A percentile compares a stretch with the other conserved stretches of the same genome.
These are phyloP conservation scores for Tephrocybe sp. DNA, from an alignment of 768 basidiomycete species.

Conservation along the genomic window DNA sequence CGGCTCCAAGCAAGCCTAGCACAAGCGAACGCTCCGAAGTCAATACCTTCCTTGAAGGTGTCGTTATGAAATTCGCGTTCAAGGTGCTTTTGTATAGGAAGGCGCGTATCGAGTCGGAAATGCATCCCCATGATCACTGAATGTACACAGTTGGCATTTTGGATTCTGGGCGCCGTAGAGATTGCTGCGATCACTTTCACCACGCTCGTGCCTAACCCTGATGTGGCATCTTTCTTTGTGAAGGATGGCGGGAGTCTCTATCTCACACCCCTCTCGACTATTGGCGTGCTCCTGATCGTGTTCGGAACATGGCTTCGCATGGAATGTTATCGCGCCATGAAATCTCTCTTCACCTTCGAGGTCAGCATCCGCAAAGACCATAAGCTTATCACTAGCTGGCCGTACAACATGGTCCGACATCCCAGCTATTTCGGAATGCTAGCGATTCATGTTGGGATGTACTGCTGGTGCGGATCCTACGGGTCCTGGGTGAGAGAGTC, in stretches of 20 bases:
- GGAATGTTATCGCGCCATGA: conserved; percentile 18
- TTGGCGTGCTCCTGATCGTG: background rate
- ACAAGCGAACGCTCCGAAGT: background rate
- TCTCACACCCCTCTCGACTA: background rate
- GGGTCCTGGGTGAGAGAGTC: conserved; percentile 31
- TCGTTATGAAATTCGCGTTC: background rate
- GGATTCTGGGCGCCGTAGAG: background rate
- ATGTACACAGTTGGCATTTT: background rate
- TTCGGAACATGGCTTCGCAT: background rate
- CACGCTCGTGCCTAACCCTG: background rate
- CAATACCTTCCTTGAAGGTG: background rate
- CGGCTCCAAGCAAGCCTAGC: conserved; percentile 1
- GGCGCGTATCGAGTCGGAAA: background rate
- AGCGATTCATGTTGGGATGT: conserved; percentile 28
- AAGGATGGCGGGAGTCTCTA: background rate
- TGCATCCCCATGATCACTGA: background rate
- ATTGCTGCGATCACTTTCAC: background rate
- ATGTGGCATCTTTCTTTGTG: background rate
- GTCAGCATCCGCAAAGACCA: conserved; percentile 26
- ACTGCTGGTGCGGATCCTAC: conserved; percentile 29
- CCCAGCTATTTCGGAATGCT: conserved; percentile 29
- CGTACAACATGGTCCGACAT: conserved; percentile 33
- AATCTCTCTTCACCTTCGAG: conserved; percentile 40
- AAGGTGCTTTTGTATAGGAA: background rate
- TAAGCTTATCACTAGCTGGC: conserved; percentile 27